phyloP scores from a whole-genome alignment of 495 filamentous ascomycete species.

The Rostrohypoxylon terebratum region DNA sequence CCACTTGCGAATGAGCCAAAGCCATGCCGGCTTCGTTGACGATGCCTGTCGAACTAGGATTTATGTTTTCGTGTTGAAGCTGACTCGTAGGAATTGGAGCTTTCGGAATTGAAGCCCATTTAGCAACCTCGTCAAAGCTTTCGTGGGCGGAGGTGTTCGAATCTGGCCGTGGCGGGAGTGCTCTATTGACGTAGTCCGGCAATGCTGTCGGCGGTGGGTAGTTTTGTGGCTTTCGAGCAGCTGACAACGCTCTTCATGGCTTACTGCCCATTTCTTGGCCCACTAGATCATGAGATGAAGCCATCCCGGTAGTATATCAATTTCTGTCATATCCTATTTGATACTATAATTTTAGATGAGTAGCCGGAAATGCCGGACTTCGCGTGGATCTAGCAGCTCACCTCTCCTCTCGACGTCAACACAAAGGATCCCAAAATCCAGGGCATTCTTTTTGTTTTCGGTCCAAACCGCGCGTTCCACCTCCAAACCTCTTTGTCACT shows the following conservation, averaged over 20 bases:
- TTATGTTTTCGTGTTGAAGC: not conserved
- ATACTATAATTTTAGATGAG: not conserved
- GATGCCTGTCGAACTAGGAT: not conserved
- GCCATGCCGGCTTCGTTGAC: slow-evolving; percentile 21
- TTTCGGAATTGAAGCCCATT: not conserved
- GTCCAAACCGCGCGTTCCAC: not conserved
- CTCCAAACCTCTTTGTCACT: slow-evolving; percentile 13
- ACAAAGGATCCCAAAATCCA: slow-evolving; percentile 7
- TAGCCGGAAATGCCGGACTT: not conserved
- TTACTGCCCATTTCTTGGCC: not conserved
- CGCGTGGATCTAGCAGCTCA: not conserved
- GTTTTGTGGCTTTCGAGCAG: not conserved
- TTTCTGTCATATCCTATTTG: not conserved
- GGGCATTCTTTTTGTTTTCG: not conserved
- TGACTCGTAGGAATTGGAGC: not conserved
- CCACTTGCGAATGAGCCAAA: slow-evolving; percentile 20
- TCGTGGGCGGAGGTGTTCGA: slow-evolving; percentile 14
- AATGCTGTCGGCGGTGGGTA: slow-evolving; percentile 34
- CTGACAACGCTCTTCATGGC: not conserved
- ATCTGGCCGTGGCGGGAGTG: slow-evolving; percentile 32
- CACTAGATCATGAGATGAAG: slow-evolving; percentile 7
- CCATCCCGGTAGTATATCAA: slow-evolving; percentile 20
- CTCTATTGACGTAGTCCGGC: slow-evolving; percentile 36
- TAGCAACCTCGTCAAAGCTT: not conserved
- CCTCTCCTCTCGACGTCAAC: not conserved